phyloP scores from a whole-genome alignment of 495 filamentous ascomycete genomes.

The Penicillium crystallinum region DNA sequence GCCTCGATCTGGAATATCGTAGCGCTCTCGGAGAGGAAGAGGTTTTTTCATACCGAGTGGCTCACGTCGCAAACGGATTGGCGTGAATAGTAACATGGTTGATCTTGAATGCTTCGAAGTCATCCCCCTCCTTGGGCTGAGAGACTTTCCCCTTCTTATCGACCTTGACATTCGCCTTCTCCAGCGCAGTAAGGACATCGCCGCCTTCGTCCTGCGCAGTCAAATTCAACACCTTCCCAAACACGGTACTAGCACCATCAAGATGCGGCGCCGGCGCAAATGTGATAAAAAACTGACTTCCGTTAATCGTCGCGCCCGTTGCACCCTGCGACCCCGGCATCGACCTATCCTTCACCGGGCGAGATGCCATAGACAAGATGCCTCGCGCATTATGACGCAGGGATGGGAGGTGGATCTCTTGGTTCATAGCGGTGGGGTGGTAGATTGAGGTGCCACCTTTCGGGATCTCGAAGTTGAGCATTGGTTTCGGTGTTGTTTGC shows the following conservation, averaged over 20 bases:
- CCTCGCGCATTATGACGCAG: slow-evolving; percentile 83
- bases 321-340: slow-evolving; percentile 41
- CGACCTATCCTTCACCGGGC: slow-evolving; percentile 53
- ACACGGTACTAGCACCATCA: slow-evolving; percentile 90
- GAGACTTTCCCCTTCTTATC: slow-evolving; percentile 83
- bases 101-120: slow-evolving; percentile 56
- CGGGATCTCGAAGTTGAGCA: slow-evolving; percentile 47
- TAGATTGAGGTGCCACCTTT: slow-evolving; percentile 85
- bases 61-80: slow-evolving; percentile 79
- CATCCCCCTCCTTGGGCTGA: slow-evolving; percentile 47
- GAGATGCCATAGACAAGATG: slow-evolving; percentile 90
- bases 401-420: slow-evolving; percentile 78
- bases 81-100: slow-evolving; percentile 83
- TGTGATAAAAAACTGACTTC: slow-evolving; percentile 89
- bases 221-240: slow-evolving; percentile 69
- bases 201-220: slow-evolving; percentile 40
- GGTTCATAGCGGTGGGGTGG: slow-evolving; percentile 71
- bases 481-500: slow-evolving; percentile 32
- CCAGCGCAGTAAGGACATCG: slow-evolving; percentile 54
- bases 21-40: background rate
- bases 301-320: slow-evolving; percentile 70
- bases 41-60: background rate
- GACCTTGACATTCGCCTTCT: slow-evolving; percentile 72
- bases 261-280: slow-evolving; percentile 85
- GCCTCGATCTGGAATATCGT: background rate